Percentiles rank a stretch among this genome's conserved stretches.
Conservation (phyloP, 139 green algal species). For the Tetratostichococcus sp. region DNA sequence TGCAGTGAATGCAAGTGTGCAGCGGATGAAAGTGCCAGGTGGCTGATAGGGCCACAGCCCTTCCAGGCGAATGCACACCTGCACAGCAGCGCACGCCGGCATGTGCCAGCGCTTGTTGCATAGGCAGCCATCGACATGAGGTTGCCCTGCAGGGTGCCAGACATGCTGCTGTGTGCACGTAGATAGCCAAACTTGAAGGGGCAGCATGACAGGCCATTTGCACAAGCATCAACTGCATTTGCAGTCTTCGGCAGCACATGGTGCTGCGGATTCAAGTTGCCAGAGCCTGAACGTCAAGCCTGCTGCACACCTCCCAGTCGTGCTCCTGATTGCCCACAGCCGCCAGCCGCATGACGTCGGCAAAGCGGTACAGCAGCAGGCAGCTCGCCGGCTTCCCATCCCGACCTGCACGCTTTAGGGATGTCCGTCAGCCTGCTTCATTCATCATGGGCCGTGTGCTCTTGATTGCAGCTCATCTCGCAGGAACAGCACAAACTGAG, state of each 20-base stretch:
- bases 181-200: too few relatives aligned
- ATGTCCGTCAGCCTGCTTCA: too few relatives aligned
- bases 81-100: slow-evolving; percentile 39
- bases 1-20: too few relatives aligned
- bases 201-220: too few relatives aligned
- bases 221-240: too few relatives aligned
- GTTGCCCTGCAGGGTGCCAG: slow-evolving; percentile 17
- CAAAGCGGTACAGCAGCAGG: slow-evolving; percentile 61
- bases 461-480: not conserved
- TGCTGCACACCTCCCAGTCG: slow-evolving; percentile 41
- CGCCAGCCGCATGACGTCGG: slow-evolving; percentile 57
- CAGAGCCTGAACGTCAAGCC: too few relatives aligned
- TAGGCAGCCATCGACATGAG: slow-evolving; percentile 49
- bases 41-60: too few relatives aligned
- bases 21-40: too few relatives aligned
- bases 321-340: slow-evolving; percentile 59
- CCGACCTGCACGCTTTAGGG: slow-evolving; percentile 29
- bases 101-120: slow-evolving; percentile 30
- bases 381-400: slow-evolving; percentile 59
- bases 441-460: too few relatives aligned
- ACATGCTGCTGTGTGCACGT: too few relatives aligned
- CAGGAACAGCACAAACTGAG: not conserved
- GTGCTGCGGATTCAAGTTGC: too few relatives aligned
- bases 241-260: not conserved
- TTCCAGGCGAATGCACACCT: too few relatives aligned